These are phyloP conservation scores for Helichrysum umbraculigerum DNA, from an alignment of 129 eudicot species.

Conservation along the genomic window DNA sequence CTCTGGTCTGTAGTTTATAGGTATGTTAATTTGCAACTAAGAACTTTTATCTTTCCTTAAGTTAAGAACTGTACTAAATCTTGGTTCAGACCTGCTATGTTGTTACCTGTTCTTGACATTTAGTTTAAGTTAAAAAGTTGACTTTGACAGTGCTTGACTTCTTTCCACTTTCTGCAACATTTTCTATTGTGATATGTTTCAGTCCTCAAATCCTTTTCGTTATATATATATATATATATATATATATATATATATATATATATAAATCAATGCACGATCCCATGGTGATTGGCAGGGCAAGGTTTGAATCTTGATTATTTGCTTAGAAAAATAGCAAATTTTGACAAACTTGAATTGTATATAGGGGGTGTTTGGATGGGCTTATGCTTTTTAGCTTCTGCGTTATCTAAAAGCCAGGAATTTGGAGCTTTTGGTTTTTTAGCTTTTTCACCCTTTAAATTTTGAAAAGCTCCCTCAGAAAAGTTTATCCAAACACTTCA, in stretches of 20 bases:
- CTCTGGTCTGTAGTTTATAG: conserved; percentile 9
- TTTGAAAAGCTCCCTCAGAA: too few species aligned
- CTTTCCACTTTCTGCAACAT: not conserved
- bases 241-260: too few species aligned
- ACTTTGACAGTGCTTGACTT: not conserved
- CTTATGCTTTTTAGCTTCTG: too few species aligned
- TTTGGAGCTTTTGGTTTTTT: too few species aligned
- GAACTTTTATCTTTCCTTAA: not conserved
- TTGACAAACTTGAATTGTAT: not conserved
- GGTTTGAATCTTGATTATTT: not conserved
- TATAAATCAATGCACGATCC: not conserved
- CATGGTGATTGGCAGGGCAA: not conserved
- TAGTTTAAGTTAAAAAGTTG: not conserved
- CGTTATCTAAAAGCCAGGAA: too few species aligned
- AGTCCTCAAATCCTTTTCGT: not conserved
- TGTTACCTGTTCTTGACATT: conserved; percentile 21
- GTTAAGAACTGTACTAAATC: conserved; percentile 22
- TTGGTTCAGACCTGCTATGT: conserved; percentile 26
- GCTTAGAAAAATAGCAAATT: not conserved
- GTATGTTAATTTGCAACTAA: conserved; percentile 25
- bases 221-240: not conserved
- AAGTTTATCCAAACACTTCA: too few species aligned
- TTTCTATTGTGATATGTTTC: not conserved
- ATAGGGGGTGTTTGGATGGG: too few species aligned
- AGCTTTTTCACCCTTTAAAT: too few species aligned